These are phyloP conservation scores for Silene latifolia DNA, from an alignment of 148 eudicot genomes.

Conservation along the genomic window DNA sequence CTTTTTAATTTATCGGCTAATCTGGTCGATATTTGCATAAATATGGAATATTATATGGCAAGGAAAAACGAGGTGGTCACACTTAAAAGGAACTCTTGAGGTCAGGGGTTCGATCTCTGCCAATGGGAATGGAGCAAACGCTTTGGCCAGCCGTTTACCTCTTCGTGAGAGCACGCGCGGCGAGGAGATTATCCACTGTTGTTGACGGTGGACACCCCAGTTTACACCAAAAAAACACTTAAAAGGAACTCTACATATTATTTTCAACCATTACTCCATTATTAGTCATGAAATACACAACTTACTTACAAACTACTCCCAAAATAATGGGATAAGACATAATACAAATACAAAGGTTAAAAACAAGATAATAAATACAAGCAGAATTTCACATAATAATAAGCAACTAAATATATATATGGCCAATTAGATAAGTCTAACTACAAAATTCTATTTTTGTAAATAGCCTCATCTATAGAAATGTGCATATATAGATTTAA, in stretches of 20 bases:
- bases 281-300: conserved; percentile 12
- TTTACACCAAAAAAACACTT: too few species aligned
- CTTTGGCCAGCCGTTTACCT: too few species aligned
- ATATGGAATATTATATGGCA: too few species aligned
- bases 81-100: too few species aligned
- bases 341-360: conserved; percentile 14
- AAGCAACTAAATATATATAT: conserved; percentile 10
- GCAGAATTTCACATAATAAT: conserved; percentile 4
- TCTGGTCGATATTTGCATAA: too few species aligned
- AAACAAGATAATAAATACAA: not conserved
- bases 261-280: conserved; percentile 16
- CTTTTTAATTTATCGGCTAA: too few species aligned
- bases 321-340: conserved; percentile 4
- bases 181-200: too few species aligned
- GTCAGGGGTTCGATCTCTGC: too few species aligned
- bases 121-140: too few species aligned
- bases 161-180: too few species aligned
- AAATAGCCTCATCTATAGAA: not conserved
- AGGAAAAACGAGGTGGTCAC: too few species aligned
- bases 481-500: not conserved
- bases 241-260: not conserved
- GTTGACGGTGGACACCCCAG: too few species aligned
- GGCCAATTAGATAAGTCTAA: not conserved
- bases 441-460: not conserved
- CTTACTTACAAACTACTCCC: conserved; percentile 14